Conservation (phyloP, 768 basidiomycete genomes). For the Tylopilus subfusipes region DNA sequence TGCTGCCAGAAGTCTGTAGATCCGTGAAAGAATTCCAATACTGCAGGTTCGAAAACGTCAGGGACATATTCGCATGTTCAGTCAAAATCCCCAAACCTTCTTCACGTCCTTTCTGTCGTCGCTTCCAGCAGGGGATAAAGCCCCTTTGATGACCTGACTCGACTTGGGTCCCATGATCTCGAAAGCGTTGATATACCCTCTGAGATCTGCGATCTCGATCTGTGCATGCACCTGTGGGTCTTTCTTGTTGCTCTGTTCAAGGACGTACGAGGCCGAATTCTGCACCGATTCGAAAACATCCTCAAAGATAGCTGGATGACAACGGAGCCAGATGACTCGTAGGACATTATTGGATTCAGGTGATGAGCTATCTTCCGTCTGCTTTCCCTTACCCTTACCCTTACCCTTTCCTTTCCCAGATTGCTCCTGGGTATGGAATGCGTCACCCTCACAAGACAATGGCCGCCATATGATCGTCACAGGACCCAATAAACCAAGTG, state of each 20-base stretch:
- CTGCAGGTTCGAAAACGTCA: conserved; percentile 10
- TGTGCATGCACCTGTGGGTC: conserved; percentile 26
- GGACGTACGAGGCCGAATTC: conserved; percentile 45
- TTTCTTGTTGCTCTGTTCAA: conserved; percentile 37
- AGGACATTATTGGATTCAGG: conserved; percentile 5
- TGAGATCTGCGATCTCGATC: conserved; percentile 68
- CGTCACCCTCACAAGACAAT: not conserved
- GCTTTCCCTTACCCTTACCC: conserved; percentile 34
- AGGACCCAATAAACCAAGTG: conserved; percentile 68
- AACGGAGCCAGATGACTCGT: conserved; percentile 68
- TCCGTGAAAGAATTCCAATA: conserved; percentile 58
- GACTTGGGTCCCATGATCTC: conserved; percentile 89
- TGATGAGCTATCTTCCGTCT: conserved; percentile 17
- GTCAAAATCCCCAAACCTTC: conserved; percentile 39
- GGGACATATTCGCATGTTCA: not conserved
- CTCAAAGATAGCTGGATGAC: conserved; percentile 72
- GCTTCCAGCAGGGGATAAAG: conserved; percentile 46
- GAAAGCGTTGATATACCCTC: conserved; percentile 71
- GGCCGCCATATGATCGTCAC: conserved; percentile 73
- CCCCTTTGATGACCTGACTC: conserved; percentile 68
- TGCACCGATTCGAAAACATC: conserved; percentile 53
- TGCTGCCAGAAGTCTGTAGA: conserved; percentile 59
- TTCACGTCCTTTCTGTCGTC: conserved; percentile 55
- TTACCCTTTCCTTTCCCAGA: conserved; percentile 3
- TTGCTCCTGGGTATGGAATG: not conserved